Base-by-base conservation (phyloP, 1,139 yeast genomes). In the Candida sanyaensis region DNA sequence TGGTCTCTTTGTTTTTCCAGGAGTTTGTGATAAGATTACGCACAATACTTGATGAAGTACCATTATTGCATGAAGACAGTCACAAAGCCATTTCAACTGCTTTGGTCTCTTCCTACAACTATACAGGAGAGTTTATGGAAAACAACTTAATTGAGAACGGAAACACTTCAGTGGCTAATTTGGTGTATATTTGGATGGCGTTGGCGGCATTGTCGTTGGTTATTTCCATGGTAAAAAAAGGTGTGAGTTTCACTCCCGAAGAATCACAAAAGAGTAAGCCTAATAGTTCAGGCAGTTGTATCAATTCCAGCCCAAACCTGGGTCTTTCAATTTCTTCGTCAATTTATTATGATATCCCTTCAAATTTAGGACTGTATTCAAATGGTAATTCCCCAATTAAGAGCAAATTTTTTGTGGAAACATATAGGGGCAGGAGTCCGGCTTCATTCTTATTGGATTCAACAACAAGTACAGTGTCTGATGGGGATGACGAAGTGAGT, bases 301-400 rank as follows among this genome's bases (percentile, higher is more conserved):
- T n/a, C 12, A 9, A 23, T 23, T 10, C 28, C 28, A 26, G 12
- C 3, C 27, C 27, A 26, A n/a, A 17, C 17, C 21, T 17, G 21
- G 21, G 21, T 17, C 21, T 17, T 17, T 17, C 21, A 17, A 17
- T 17, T 17, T 24, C 29, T 36, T 24, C 30, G 2, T 36, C 39
- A 29, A 5, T 24, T 24, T 23, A 36, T n/a, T 36, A 23, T 36
- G 29, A 36, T n/a, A 6, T 36, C 23, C 21, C 28, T 10, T 36
- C 39, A 23, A 36, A 36, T 36, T 36, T 36, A 29, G 39, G 39
- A 8, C 39, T 29, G 21, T 36, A 36, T 26, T 36, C 39, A 13
- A 36, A 12, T 6, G 29, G 17, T 5, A 23, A 8, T 6, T 36
- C 39, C 10, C 39, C 39, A 6, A 8, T 36, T 7, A 36, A 23